Evolutionary conservation across 2,329 filamentous ascomycete species (phyloP).

Genomic region (Alternaria ethzedia): DNA sequence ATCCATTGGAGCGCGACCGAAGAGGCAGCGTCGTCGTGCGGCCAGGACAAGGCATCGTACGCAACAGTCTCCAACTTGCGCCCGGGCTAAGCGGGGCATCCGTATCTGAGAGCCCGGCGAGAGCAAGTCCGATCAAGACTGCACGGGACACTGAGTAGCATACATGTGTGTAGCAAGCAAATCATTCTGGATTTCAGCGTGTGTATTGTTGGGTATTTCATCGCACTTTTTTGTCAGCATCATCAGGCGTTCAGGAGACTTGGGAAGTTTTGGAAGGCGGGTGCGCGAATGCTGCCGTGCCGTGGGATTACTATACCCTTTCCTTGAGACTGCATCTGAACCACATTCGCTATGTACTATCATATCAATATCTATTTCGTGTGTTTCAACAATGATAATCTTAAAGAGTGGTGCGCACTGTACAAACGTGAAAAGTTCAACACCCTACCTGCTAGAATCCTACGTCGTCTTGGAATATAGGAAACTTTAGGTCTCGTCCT

Average conservation of each 20-base stretch:
- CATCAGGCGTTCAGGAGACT: constrained; percentile 7
- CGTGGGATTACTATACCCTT: not conserved
- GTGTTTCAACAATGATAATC: not conserved
- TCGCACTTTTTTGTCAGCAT: constrained; percentile 18
- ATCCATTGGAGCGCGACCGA: constrained; percentile 35
- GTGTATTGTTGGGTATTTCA: constrained; percentile 3
- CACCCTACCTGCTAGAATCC: not conserved
- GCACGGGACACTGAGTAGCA: constrained; percentile 53
- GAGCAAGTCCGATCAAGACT: constrained; percentile 53
- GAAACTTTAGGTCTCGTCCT: not conserved
- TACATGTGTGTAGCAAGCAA: not conserved
- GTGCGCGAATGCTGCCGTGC: not conserved
- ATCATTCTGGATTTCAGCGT: constrained; percentile 1
- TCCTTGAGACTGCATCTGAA: not conserved
- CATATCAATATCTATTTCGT: constrained; percentile 2
- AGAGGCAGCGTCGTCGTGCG: constrained; percentile 21
- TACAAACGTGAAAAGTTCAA: not conserved
- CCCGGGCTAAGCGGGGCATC: constrained; percentile 26
- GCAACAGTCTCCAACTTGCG: constrained; percentile 48
- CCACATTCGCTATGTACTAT: constrained; percentile 12
- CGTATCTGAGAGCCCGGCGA: constrained; percentile 33
- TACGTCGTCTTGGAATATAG: not conserved
- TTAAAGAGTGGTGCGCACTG: not conserved
- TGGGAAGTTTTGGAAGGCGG: not conserved
- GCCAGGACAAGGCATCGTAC: constrained; percentile 38